phyloP scores from a whole-genome alignment of 2,329 filamentous ascomycete species.

The Penicillium sp. region DNA sequence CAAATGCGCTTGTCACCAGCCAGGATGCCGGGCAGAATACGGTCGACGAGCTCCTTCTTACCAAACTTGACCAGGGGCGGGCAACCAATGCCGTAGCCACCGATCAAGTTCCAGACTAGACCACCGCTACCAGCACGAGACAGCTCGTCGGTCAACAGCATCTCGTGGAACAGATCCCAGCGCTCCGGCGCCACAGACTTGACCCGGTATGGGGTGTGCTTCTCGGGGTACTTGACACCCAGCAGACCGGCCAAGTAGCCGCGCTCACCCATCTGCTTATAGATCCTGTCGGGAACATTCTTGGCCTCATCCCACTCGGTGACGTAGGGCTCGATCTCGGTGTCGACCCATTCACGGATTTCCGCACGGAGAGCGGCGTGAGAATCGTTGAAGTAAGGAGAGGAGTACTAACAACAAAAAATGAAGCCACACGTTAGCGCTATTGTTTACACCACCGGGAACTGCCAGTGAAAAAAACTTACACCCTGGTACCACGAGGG shows the following conservation, averaged over 20 bases:
- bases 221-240: constrained; percentile 75
- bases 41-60: constrained; percentile 80
- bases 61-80: constrained; percentile 93
- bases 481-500: constrained; percentile 95
- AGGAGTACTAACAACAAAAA: constrained; percentile 73
- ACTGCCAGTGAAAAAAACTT: constrained; percentile 49
- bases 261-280: constrained; percentile 91
- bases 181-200: constrained; percentile 82
- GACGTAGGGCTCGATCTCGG: constrained; percentile 86
- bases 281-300: constrained; percentile 84
- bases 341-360: constrained; percentile 89
- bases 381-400: constrained; percentile 93
- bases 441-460: too few relatives aligned
- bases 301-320: constrained; percentile 97
- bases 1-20: constrained; percentile 96
- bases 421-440: neutral
- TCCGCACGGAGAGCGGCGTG: constrained; percentile 91
- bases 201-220: constrained; percentile 74
- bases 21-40: constrained; percentile 86
- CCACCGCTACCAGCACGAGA: constrained; percentile 88
- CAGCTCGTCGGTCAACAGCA: constrained; percentile 93
- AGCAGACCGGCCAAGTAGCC: constrained; percentile 92
- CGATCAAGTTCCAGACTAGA: constrained; percentile 95
- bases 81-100: constrained; percentile 94
- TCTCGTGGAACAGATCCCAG: constrained; percentile 98